Evolutionary conservation across 768 basidiomycete genomes (phyloP).

Genomic region (Trichaptum fuscoviolaceum): DNA sequence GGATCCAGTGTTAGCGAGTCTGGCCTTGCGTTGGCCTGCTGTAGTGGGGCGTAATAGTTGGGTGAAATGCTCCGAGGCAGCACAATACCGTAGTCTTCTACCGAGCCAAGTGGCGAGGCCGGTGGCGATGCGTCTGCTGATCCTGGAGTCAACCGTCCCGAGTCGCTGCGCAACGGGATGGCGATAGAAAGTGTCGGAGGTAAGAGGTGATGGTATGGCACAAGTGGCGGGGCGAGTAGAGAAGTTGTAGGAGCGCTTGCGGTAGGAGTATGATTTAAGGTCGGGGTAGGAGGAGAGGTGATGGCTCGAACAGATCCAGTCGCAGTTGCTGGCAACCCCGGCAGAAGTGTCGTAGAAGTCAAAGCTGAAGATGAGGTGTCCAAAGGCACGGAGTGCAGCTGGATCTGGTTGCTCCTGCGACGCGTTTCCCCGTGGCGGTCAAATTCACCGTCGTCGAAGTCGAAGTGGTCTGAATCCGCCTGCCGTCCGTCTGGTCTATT

Average conservation of each 20-base stretch:
- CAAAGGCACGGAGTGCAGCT: not conserved
- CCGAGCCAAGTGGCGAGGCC: not conserved
- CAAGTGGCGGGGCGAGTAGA: not conserved
- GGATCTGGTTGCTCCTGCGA: not conserved
- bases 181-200: not conserved
- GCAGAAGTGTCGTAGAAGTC: not conserved
- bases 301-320: slow-evolving; percentile 3
- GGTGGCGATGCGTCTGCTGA: not conserved
- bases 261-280: not conserved
- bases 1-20: slow-evolving; percentile 4
- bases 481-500: not conserved
- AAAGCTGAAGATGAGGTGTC: not conserved
- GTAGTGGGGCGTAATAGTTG: not conserved
- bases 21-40: not conserved
- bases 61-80: not conserved
- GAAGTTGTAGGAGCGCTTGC: not conserved
- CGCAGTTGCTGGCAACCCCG: slow-evolving; percentile 3
- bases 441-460: not conserved
- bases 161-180: not conserved
- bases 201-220: not conserved
- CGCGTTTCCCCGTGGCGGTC: not conserved
- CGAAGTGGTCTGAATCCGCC: not conserved
- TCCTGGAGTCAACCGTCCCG: not conserved
- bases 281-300: not conserved
- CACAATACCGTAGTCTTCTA: not conserved